Evolutionary conservation across 2,329 filamentous ascomycete species (phyloP), one percentile per base, ranked within the genome.

Genomic region (Xylariaceae sp.): DNA sequence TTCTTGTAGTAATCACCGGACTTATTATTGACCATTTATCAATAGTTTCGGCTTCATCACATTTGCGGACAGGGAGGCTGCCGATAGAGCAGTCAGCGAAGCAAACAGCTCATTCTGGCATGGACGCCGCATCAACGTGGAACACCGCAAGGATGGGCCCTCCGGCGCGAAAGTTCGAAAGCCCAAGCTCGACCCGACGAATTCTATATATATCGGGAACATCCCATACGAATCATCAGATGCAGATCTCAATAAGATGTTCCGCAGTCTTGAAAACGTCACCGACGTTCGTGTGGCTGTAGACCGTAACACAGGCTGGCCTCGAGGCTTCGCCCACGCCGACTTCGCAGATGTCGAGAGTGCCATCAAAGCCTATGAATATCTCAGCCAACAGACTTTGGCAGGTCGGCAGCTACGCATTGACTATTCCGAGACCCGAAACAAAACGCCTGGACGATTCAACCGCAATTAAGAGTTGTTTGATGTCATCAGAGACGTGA

Each of bases 191-290:
- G 49, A 76, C 36, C 86, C 87, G 3, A 82, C 83, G 48, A 85
- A 82, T 69, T 90, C 87, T 1, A 77, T 96, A 29, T 96, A 89
- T 78, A 84, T 96, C 65, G 91, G 92, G 65, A 95, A 95, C 78
- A 86, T 96, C 75, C 87, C 90, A 9, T 95, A 90, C 71, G 90
- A 96, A 76, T 89, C 93, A 78, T 90, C 89, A 7, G 92, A 96
- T 70, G 84, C 85, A 51, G 92, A 96, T 68, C 79, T 96, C 51
- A 92, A 93, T 75, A 81, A 86, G 50, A 75, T 96, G 23, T 94
- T 96, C 82, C 79, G 82, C 56, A 82, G 85, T 21, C 79, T 96
- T 58, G 78, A 82, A 46, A 88, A 90, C 71, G 82, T 94, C 44
- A 76, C 82, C 51, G 90, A 93, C 67, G 87, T 96, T 44, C 87